phyloP scores from a whole-genome alignment of 2,329 filamentous ascomycete species.

The Pseudogymnoascus sp. region DNA sequence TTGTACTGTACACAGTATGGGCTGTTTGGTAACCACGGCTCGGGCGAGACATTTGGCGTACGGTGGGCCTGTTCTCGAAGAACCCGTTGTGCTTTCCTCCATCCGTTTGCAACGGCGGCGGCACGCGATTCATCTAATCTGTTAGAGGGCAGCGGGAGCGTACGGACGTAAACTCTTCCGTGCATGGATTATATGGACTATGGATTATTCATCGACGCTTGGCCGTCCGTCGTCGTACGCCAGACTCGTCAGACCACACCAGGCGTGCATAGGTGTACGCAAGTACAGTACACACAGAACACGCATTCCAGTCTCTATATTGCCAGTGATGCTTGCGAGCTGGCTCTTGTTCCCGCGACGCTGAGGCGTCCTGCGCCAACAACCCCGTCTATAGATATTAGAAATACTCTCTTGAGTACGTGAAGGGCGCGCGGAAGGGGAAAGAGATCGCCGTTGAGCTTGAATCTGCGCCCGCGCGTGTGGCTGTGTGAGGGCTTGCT shows the following conservation, averaged over 20 bases:
- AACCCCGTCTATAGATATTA: not conserved
- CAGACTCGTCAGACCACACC: not conserved
- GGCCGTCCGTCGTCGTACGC: not conserved
- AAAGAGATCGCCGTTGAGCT: conserved; percentile 2
- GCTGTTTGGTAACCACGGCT: not conserved
- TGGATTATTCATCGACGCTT: not conserved
- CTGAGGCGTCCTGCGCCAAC: not conserved
- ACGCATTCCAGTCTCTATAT: not conserved
- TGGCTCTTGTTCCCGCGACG: not conserved
- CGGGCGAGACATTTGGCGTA: conserved; percentile 5
- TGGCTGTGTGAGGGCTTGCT: conserved; percentile 6
- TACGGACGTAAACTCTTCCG: not conserved
- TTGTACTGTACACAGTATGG: not conserved
- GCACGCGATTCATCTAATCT: conserved; percentile 1
- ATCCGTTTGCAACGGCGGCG: not conserved
- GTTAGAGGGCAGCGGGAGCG: not conserved
- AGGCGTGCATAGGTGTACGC: conserved; percentile 1
- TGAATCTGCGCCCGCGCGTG: not conserved
- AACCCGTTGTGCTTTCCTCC: not conserved
- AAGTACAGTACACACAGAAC: not conserved
- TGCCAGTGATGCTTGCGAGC: not conserved
- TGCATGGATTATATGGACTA: not conserved
- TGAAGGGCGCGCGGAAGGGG: not conserved
- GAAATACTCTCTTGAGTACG: not conserved
- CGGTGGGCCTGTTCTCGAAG: not conserved